Conservation (phyloP, 2,329 filamentous ascomycete species). For the Fulvia fulva region DNA sequence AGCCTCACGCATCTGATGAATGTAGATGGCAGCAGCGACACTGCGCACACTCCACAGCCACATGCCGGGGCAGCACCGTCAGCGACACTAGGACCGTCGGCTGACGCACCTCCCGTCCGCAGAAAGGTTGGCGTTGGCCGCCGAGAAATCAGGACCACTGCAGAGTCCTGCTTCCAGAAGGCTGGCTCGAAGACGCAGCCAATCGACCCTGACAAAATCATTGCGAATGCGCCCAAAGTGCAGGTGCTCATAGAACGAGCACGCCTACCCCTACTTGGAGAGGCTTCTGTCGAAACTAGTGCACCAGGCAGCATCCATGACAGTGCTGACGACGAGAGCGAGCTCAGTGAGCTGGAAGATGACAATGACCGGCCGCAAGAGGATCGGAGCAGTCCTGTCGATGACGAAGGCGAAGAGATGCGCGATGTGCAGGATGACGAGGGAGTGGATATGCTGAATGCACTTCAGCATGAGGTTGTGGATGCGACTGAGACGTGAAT, state of each 20-base stretch:
- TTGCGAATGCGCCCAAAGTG: constrained; percentile 12
- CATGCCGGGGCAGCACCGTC: constrained; percentile 9
- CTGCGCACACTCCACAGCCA: constrained; percentile 7
- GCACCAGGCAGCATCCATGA: constrained; percentile 54
- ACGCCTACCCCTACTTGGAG: constrained; percentile 29
- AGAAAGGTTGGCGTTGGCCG: constrained; percentile 57
- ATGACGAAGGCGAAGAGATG: constrained; percentile 45
- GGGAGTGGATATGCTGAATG: constrained; percentile 2
- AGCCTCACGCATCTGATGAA: constrained; percentile 35
- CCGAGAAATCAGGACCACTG: constrained; percentile 56
- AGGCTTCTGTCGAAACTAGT: constrained; percentile 43
- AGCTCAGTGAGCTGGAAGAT: constrained; percentile 51
- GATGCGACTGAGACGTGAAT: not conserved
- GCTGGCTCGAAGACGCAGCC: constrained; percentile 13
- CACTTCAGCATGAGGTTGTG: not conserved
- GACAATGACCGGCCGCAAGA: constrained; percentile 37
- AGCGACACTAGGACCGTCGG: constrained; percentile 11
- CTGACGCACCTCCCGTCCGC: constrained; percentile 25
- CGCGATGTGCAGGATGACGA: constrained; percentile 21
- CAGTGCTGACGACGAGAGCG: constrained; percentile 53
- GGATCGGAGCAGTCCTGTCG: constrained; percentile 44
- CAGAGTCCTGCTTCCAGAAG: constrained; percentile 52
- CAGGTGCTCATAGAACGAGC: constrained; percentile 30
- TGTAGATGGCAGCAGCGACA: constrained; percentile 28
- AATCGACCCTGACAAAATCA: constrained; percentile 6